Conservation (phyloP, 2,329 filamentous ascomycete species). For the Talaromyces pinophilus region DNA sequence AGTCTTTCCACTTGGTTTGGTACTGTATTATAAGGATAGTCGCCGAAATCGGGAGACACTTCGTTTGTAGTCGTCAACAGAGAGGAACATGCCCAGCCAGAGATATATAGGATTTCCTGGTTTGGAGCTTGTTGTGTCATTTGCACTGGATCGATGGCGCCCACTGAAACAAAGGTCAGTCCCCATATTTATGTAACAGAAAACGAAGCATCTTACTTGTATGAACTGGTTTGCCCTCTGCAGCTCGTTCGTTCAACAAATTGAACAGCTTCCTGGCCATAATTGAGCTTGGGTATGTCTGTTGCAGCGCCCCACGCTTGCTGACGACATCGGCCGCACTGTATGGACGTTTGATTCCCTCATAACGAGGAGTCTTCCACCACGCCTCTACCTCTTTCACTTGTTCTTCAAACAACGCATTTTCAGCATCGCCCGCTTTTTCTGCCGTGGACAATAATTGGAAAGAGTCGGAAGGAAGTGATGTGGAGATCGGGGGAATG, state of each 20-base stretch:
- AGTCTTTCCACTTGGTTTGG: slow-evolving; percentile 96
- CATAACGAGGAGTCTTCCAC: slow-evolving; percentile 84
- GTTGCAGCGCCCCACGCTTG: slow-evolving; percentile 84
- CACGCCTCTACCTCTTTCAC: slow-evolving; percentile 82
- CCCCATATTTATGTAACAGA: slow-evolving; percentile 1
- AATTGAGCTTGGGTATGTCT: slow-evolving; percentile 86
- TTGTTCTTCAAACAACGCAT: slow-evolving; percentile 80
- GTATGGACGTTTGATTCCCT: slow-evolving; percentile 90
- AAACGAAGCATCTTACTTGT: slow-evolving; percentile 64
- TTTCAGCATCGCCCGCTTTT: slow-evolving; percentile 79
- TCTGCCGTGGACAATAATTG: slow-evolving; percentile 76
- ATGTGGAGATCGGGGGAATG: slow-evolving; percentile 61
- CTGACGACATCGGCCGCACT: slow-evolving; percentile 86
- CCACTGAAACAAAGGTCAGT: slow-evolving; percentile 61
- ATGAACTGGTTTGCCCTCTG: slow-evolving; percentile 83
- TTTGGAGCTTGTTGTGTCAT: slow-evolving; percentile 98
- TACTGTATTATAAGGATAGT: slow-evolving; percentile 98
- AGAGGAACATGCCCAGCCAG: slow-evolving; percentile 95
- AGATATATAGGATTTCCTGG: slow-evolving; percentile 94
- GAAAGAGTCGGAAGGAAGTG: slow-evolving; percentile 72
- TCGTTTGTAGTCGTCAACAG: slow-evolving; percentile 93
- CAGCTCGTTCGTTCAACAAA: slow-evolving; percentile 73
- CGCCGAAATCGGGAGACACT: slow-evolving; percentile 94
- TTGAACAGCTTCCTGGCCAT: slow-evolving; percentile 97
- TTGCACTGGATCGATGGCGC: slow-evolving; percentile 96